Conservation (phyloP, 768 basidiomycete genomes). For the Mycena leptocephala region DNA sequence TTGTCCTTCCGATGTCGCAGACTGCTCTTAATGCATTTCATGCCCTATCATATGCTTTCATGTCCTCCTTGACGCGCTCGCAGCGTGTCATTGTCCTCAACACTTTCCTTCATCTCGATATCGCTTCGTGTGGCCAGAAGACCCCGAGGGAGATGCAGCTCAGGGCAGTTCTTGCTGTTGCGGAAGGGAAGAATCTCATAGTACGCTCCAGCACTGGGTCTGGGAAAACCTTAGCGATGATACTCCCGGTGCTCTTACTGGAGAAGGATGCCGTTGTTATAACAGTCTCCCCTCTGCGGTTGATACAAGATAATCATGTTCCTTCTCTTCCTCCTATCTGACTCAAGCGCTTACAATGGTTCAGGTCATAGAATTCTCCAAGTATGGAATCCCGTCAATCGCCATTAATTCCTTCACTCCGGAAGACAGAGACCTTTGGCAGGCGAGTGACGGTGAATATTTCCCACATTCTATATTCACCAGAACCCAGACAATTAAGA, state of each 20-base stretch:
- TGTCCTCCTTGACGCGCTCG: too few species aligned
- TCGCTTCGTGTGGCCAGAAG: too few species aligned
- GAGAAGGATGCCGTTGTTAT: slow-evolving; percentile 29
- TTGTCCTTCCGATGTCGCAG: too few species aligned
- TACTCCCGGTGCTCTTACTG: slow-evolving; percentile 32
- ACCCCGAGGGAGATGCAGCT: too few species aligned
- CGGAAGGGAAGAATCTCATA: too few species aligned
- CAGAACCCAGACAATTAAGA: background rate
- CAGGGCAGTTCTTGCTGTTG: too few species aligned
- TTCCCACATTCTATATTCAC: background rate
- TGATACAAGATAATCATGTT: slow-evolving; percentile 34
- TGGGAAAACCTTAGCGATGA: slow-evolving; percentile 45
- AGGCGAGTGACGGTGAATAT: background rate
- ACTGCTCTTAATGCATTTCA: too few species aligned
- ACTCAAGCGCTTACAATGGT: too few species aligned
- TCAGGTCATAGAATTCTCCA: slow-evolving; percentile 35
- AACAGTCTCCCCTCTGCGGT: slow-evolving; percentile 39
- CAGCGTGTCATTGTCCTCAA: too few species aligned
- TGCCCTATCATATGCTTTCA: background rate
- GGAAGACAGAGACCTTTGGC: background rate
- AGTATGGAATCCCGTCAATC: slow-evolving; percentile 36
- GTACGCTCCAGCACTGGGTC: slow-evolving; percentile 44
- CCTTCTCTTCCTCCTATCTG: background rate
- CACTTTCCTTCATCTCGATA: too few species aligned
- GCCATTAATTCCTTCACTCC: slow-evolving; percentile 43